Conservation (phyloP, 176 grass and related monocot species). For the Oryza punctata region DNA sequence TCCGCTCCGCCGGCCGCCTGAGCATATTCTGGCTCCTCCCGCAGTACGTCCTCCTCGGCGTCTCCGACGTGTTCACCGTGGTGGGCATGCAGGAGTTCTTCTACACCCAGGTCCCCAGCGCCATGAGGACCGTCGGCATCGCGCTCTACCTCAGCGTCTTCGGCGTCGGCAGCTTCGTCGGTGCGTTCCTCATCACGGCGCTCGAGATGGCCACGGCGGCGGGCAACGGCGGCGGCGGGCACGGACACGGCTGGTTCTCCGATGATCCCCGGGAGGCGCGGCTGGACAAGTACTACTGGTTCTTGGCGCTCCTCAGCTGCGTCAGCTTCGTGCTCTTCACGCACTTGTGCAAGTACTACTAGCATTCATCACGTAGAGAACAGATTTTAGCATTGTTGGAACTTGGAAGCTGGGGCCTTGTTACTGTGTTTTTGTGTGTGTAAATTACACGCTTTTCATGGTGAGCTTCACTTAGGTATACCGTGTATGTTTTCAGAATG, state of each 20-base stretch:
- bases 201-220: slow-evolving; percentile 50
- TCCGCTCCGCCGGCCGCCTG: slow-evolving; percentile 8
- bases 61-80: slow-evolving; percentile 79
- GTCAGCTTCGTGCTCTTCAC: slow-evolving; percentile 66
- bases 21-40: slow-evolving; percentile 81
- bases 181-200: slow-evolving; percentile 60
- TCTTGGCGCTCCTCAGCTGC: slow-evolving; percentile 63
- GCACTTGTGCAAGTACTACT: slow-evolving; percentile 54
- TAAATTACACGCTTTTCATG: no score
- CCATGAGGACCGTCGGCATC: slow-evolving; percentile 81
- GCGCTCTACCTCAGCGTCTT: slow-evolving; percentile 87
- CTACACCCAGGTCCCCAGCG: slow-evolving; percentile 69
- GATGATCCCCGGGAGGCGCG: slow-evolving; percentile 60
- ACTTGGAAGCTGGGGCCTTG: no score
- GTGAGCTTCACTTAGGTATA: no score
- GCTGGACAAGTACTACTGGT: slow-evolving; percentile 78
- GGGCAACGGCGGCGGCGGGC: slow-evolving; percentile 21
- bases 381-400: no score
- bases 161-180: slow-evolving; percentile 79
- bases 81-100: slow-evolving; percentile 97
- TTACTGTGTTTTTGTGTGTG: no score
- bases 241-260: slow-evolving; percentile 60
- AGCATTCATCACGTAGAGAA: no score
- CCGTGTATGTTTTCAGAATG: no score
- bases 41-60: slow-evolving; percentile 74